Evolutionary conservation across 768 basidiomycete species (phyloP).

Genomic region (Pisolithus orientalis): DNA sequence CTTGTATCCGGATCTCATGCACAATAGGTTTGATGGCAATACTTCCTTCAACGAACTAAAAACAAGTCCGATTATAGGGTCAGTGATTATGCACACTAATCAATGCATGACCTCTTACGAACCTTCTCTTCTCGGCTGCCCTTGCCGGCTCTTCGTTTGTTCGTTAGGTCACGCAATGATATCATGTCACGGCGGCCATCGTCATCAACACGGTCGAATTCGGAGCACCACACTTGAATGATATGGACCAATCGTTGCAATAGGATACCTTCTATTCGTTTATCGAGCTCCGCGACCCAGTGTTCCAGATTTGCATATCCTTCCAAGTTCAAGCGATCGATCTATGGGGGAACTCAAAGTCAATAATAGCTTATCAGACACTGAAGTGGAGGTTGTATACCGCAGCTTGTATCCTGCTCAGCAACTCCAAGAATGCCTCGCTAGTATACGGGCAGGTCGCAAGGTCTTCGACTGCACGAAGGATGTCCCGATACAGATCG

Average conservation of each 20-base stretch:
- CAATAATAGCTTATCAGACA: not conserved
- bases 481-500: conserved; percentile 83
- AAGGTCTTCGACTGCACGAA: conserved; percentile 80
- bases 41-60: conserved; percentile 62
- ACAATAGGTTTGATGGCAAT: conserved; percentile 81
- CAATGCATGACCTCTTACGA: conserved; percentile 5
- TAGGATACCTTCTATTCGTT: conserved; percentile 77
- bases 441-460: conserved; percentile 78
- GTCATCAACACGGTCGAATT: conserved; percentile 77
- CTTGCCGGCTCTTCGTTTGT: conserved; percentile 66
- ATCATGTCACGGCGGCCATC: conserved; percentile 51
- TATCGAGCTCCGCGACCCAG: conserved; percentile 83
- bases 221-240: conserved; percentile 81
- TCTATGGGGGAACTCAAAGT: conserved; percentile 35
- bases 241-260: conserved; percentile 69
- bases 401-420: conserved; percentile 78
- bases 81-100: not conserved
- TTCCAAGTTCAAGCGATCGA: conserved; percentile 91
- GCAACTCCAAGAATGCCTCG: conserved; percentile 74
- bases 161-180: conserved; percentile 47
- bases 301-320: conserved; percentile 92
- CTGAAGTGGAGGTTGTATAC: conserved; percentile 36
- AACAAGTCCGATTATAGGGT: not conserved
- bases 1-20: conserved; percentile 96
- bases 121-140: conserved; percentile 78